phyloP scores from a whole-genome alignment of 495 filamentous ascomycete species.

The Neurospora africana region DNA sequence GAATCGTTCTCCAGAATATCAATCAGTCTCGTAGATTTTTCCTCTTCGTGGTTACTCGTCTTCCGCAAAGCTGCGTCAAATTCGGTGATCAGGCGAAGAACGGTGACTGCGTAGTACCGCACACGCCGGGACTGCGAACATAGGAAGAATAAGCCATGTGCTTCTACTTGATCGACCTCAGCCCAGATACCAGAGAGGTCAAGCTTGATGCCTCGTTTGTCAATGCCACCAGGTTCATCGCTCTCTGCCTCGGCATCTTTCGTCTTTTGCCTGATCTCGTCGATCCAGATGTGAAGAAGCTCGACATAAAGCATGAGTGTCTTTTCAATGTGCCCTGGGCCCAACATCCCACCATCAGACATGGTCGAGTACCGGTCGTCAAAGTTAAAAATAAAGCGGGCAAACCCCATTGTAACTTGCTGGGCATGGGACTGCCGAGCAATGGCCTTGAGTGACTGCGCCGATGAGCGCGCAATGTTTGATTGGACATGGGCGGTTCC shows the following conservation, averaged over 20 bases:
- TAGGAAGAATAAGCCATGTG: constrained; percentile 94
- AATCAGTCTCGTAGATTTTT: constrained; percentile 56
- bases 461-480: constrained; percentile 86
- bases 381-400: constrained; percentile 94
- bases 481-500: constrained; percentile 91
- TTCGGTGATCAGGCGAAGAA: constrained; percentile 82
- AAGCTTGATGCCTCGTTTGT: constrained; percentile 58
- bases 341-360: constrained; percentile 96
- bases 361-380: constrained; percentile 95
- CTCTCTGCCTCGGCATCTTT: constrained; percentile 57
- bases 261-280: constrained; percentile 83
- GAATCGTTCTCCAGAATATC: constrained; percentile 86
- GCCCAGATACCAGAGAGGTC: constrained; percentile 80
- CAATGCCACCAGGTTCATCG: constrained; percentile 44
- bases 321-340: constrained; percentile 88
- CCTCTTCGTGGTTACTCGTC: constrained; percentile 41
- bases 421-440: constrained; percentile 88
- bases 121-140: constrained; percentile 91
- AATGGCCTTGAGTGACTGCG: constrained; percentile 88
- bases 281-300: constrained; percentile 89
- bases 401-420: constrained; percentile 92
- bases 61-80: constrained; percentile 86
- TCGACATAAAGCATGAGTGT: constrained; percentile 90
- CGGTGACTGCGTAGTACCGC: constrained; percentile 80
- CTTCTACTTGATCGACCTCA: constrained; percentile 93